phyloP scores from a whole-genome alignment of 352 stramenopile genomes.

The Globisporangium cystogenes region DNA sequence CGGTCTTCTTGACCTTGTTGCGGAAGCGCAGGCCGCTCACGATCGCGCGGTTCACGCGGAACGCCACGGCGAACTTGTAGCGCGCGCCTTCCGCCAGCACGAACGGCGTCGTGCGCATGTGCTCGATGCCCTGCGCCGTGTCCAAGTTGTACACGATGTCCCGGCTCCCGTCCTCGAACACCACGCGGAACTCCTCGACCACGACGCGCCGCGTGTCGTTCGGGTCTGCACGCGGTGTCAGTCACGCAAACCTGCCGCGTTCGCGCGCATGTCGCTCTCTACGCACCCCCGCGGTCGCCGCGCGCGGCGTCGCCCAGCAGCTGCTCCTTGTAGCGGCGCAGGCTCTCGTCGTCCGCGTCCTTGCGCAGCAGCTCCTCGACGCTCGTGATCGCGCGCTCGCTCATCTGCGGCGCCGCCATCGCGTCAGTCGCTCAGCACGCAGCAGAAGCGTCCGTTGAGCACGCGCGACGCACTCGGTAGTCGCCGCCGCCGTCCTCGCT shows the following conservation, averaged over 20 bases:
- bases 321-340: conserved; percentile 83
- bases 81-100: conserved; percentile 63
- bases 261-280: too few relatives aligned
- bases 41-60: conserved; percentile 83
- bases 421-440: background rate
- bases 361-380: conserved; percentile 73
- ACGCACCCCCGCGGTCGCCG: conserved; percentile 70
- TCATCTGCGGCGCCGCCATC: conserved; percentile 34
- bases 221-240: conserved; percentile 29
- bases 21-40: conserved; percentile 80
- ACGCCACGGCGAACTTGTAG: conserved; percentile 83
- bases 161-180: conserved; percentile 66
- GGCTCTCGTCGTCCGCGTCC: conserved; percentile 79
- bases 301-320: conserved; percentile 70
- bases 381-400: conserved; percentile 43
- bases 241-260: too few relatives aligned
- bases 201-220: conserved; percentile 66
- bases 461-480: conserved; percentile 35
- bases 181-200: conserved; percentile 82
- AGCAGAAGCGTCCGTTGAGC: background rate
- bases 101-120: conserved; percentile 73
- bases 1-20: conserved; percentile 85
- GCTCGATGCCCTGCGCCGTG: conserved; percentile 55
- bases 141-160: conserved; percentile 73
- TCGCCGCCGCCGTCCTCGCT: conserved; percentile 23